These are phyloP conservation scores for Linaria vulgaris DNA, from an alignment of 257 asterid species.

Conservation along the genomic window DNA sequence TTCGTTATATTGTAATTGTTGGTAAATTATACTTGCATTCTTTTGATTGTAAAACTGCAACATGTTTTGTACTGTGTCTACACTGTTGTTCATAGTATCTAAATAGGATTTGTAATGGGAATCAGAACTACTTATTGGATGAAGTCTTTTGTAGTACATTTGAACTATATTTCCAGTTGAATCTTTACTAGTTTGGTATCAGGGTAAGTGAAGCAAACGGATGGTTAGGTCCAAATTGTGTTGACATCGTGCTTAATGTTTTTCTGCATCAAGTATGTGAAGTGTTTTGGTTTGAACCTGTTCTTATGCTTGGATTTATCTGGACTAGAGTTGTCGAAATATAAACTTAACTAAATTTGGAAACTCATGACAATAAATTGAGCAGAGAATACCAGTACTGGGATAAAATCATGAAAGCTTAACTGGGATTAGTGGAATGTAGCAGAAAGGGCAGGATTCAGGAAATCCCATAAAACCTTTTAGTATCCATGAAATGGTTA, in stretches of 20 bases:
- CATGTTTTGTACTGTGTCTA: slow-evolving; percentile 19
- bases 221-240: neutral
- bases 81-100: slow-evolving; percentile 26
- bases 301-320: slow-evolving; percentile 23
- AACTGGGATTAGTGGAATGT: slow-evolving; percentile 44
- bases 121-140: slow-evolving; percentile 26
- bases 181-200: neutral
- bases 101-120: slow-evolving; percentile 26
- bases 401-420: slow-evolving; percentile 16
- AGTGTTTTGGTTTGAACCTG: neutral
- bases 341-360: slow-evolving; percentile 29
- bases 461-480: slow-evolving; percentile 86
- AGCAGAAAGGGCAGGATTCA: slow-evolving; percentile 86
- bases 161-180: neutral
- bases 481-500: slow-evolving; percentile 65
- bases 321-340: slow-evolving; percentile 10
- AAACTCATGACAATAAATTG: slow-evolving; percentile 31
- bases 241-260: neutral
- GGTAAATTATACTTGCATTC: slow-evolving; percentile 14
- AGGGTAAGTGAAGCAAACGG: neutral
- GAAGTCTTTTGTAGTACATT: slow-evolving; percentile 8
- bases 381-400: slow-evolving; percentile 16
- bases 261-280: neutral
- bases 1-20: slow-evolving; percentile 19
- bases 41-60: slow-evolving; percentile 18